Conservation (phyloP, 208 protist genomes). For the Herpetomonas tarakana region DNA sequence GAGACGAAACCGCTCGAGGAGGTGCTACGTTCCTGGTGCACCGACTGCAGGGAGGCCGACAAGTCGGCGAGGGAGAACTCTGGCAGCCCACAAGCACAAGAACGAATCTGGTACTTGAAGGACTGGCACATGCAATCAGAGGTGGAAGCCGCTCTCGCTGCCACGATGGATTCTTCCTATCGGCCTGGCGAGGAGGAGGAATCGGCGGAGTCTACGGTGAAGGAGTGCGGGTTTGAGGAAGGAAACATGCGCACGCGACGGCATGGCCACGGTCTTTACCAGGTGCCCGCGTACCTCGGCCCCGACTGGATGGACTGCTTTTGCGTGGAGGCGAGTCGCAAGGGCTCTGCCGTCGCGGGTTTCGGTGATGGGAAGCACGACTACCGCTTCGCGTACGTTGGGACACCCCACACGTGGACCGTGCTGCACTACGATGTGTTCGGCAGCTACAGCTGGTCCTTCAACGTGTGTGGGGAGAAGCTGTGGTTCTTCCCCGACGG, state of each 20-base stretch:
- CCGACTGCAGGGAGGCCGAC: background rate
- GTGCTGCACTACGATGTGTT: slow-evolving; percentile 86
- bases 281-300: slow-evolving; percentile 66
- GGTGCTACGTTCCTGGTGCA: slow-evolving; percentile 20
- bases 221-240: no score
- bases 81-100: no score
- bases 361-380: slow-evolving; percentile 68
- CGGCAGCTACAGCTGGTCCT: slow-evolving; percentile 85
- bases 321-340: slow-evolving; percentile 12
- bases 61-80: background rate
- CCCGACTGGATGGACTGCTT: slow-evolving; percentile 80
- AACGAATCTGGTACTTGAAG: slow-evolving; percentile 55
- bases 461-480: slow-evolving; percentile 84
- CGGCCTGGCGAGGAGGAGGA: no score
- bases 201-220: no score
- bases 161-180: background rate
- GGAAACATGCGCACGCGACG: no score
- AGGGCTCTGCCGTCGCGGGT: background rate
- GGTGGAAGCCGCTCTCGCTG: slow-evolving; percentile 11
- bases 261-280: slow-evolving; percentile 55
- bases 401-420: slow-evolving; percentile 57
- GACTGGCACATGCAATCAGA: slow-evolving; percentile 78
- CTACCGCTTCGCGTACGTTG: slow-evolving; percentile 88
- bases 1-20: slow-evolving; percentile 1
- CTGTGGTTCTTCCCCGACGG: slow-evolving; percentile 75